Evolutionary conservation across 2,329 filamentous ascomycete genomes (phyloP), one percentile per base, ranked within the genome.

Genomic region (Neofusicoccum sp.): DNA sequence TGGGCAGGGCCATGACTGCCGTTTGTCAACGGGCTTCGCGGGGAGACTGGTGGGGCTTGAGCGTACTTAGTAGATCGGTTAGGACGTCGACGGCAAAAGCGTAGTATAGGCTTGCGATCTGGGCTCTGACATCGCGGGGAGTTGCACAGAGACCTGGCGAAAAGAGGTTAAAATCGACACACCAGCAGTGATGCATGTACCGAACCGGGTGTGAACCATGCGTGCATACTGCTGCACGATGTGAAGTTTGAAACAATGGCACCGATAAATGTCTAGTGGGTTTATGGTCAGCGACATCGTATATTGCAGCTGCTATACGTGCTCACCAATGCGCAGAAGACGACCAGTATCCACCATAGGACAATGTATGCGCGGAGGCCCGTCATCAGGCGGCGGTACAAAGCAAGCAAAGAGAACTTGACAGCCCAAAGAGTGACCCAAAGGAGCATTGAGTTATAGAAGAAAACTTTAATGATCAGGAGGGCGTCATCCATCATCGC

Each of bases 371-470:
- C 63, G 1, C 64, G 67, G 14, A 76, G 65, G 1, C 74, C 73
- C 6, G 61, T 63, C 53, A 77, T 65, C 14, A 78, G 63, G 24
- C 71, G 69, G 45, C 73, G 73, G 64, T 77, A 78, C 45, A 78
- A 68, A 14, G 72, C 68, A 53, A 79, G 66, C 34, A 79, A 65
- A 4, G 72, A 73, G 24, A 76, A 69, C 62, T 79, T 78, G 56
- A 77, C 71, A 36, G 73, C 67, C 74, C 74, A 78, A 4, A 78
- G 68, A 16, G 70, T 71, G 6, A 71, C 62, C 74, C 75, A 78
- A 53, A 76, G 71, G 24, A 74, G 67, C 45, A 76, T 69, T 4
- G 71, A 72, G 16, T 72, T 73, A 8, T 71, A 69, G 61, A 76
- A 77, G 64, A 78, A 76, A 20, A 76, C 67, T 53, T 72, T 72